These are phyloP conservation scores for Suhomyces coccinellae DNA, from an alignment of 1,139 yeast species.

Conservation along the genomic window DNA sequence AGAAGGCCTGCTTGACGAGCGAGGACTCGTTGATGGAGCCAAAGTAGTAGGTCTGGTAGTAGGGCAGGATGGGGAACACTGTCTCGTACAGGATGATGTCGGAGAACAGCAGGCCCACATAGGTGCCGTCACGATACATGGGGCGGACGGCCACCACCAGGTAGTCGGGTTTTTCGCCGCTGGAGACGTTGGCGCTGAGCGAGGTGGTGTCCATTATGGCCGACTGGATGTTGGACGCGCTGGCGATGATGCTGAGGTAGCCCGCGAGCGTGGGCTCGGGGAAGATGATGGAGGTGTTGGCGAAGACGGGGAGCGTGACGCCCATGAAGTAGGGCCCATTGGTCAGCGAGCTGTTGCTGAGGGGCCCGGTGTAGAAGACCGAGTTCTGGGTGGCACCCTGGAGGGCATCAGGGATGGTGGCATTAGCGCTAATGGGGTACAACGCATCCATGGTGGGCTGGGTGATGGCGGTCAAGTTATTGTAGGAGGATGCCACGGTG, in stretches of 20 bases:
- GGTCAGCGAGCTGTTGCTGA: conserved; percentile 37
- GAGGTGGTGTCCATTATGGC: conserved; percentile 45
- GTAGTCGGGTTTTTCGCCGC: conserved; percentile 28
- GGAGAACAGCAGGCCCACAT: conserved; percentile 11
- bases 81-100: conserved; percentile 35
- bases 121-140: conserved; percentile 18
- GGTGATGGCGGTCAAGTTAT: conserved; percentile 33
- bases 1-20: conserved; percentile 44
- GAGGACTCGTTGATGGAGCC: conserved; percentile 28
- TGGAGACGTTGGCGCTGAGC: neutral
- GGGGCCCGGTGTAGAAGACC: conserved; percentile 63
- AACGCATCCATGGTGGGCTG: conserved; percentile 38
- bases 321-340: conserved; percentile 50
- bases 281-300: conserved; percentile 70
- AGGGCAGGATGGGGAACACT: conserved; percentile 35
- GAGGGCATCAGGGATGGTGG: conserved; percentile 40
- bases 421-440: conserved; percentile 52
- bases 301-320: conserved; percentile 66
- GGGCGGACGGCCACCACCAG: conserved; percentile 37
- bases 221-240: conserved; percentile 52
- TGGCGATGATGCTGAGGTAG: conserved; percentile 64
- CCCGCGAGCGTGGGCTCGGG: conserved; percentile 65
- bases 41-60: conserved; percentile 24
- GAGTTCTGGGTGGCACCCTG: conserved; percentile 36
- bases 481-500: conserved; percentile 36